A percentile compares a stretch with the other conserved stretches of the same genome.
Conservation (phyloP, 2,329 filamentous ascomycete genomes). For the Hymenotorrendiella dingleyae region DNA sequence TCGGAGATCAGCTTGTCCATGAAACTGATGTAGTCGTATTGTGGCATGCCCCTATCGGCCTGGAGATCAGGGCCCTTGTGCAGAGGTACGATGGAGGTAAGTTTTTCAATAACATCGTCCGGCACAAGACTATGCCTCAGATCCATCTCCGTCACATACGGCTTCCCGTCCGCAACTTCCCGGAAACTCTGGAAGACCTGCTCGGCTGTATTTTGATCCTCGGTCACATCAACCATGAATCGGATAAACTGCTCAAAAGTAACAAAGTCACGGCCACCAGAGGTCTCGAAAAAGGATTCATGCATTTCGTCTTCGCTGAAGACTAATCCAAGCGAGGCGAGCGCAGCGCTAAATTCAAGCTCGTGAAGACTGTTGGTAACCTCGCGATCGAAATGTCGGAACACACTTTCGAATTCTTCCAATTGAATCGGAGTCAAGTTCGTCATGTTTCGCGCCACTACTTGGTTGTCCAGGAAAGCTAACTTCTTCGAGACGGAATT, state of each 20-base stretch:
- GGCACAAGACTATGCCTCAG: slow-evolving; percentile 90
- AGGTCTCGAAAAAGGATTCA: slow-evolving; percentile 85
- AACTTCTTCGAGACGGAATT: slow-evolving; percentile 94
- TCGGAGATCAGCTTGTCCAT: slow-evolving; percentile 76
- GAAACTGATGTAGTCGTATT: slow-evolving; percentile 95
- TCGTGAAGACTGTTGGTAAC: slow-evolving; percentile 85
- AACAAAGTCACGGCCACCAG: slow-evolving; percentile 69
- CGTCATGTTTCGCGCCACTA: slow-evolving; percentile 97
- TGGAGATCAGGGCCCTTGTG: slow-evolving; percentile 82
- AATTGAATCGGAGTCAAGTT: slow-evolving; percentile 97
- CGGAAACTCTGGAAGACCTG: slow-evolving; percentile 98
- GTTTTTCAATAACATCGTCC: slow-evolving; percentile 92
- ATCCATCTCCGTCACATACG: slow-evolving; percentile 97
- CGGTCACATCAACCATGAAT: slow-evolving; percentile 98
- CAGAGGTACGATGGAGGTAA: slow-evolving; percentile 77
- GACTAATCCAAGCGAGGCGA: slow-evolving; percentile 90
- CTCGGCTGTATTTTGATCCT: slow-evolving; percentile 97
- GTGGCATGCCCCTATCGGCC: slow-evolving; percentile 74
- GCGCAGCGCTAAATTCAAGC: slow-evolving; percentile 89
- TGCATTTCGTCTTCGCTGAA: slow-evolving; percentile 99
- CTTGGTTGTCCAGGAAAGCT: slow-evolving; percentile 94
- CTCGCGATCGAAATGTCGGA: slow-evolving; percentile 95
- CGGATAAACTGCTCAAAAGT: slow-evolving; percentile 98
- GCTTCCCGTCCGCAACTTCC: slow-evolving; percentile 96
- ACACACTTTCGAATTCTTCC: slow-evolving; percentile 97